Base-by-base conservation (phyloP, 169 alveolate genomes). In the Plasmodium gallinaceum region DNA sequence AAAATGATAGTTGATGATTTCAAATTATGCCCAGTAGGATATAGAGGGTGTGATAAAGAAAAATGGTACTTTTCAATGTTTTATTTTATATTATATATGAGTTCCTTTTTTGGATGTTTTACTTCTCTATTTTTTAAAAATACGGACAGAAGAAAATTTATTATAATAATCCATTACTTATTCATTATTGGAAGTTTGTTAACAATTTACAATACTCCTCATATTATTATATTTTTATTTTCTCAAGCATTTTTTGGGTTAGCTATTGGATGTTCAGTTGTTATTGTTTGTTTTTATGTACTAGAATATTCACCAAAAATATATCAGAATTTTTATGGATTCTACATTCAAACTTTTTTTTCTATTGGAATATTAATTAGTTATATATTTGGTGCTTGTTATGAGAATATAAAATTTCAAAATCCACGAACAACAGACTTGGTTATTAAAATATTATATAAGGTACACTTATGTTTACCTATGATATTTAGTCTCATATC, bases 211-310 rank as follows among this genome's bases (percentile, higher is more conserved):
- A 64, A 20, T 51, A n/a, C 57, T 10, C 86, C 91, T 7, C 91
- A 83, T 61, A 43, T 83, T 16, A 48, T 83, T 6, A 24, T 83
- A 54, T 69, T 69, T 58, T 83, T 83, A 83, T 83, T 69, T 43
- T 52, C 85, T 12, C 86, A 83, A 69, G 91, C 91, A 6, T 57
- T 83, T 42, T 83, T 70, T 43, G 91, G 91, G 14, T 48, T 83
- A 83, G 62, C 91, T 14, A 69, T 83, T n/a, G 91, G 91, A 69
- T 70, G 64, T 3, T 39, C 91, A 8, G 48, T 83, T n/a, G 91
- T 83, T 18, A 83, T 43, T 22, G 91, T 62, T n/a, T 14, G 70
- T 54, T 66, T 62, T 69, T 83, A 83, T 46, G 42, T 83, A 14
- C 52, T 69, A 9, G 91, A 83, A 22, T 83, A 83, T 62, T 24